phyloP scores from a whole-genome alignment of 148 eudicot genomes.

The Diospyros lotus region DNA sequence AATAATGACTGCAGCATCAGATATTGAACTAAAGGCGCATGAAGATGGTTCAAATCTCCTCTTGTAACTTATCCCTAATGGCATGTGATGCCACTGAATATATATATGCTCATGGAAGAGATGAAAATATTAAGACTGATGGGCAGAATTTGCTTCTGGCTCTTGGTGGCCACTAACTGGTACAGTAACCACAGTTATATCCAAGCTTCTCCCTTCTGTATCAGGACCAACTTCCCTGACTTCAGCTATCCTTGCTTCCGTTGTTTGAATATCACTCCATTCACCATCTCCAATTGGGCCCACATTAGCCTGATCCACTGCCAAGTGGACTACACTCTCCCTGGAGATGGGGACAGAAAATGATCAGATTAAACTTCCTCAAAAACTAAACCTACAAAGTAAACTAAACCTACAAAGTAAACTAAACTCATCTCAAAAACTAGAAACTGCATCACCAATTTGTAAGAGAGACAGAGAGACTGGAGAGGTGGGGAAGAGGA shows the following conservation, averaged over 20 bases:
- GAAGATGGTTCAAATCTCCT: neutral
- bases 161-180: slow-evolving; percentile 43
- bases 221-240: slow-evolving; percentile 72
- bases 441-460: neutral
- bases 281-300: slow-evolving; percentile 57
- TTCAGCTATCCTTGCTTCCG: slow-evolving; percentile 82
- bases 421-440: neutral
- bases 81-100: neutral
- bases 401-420: neutral
- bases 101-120: neutral
- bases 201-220: slow-evolving; percentile 56
- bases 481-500: neutral
- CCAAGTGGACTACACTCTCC: slow-evolving; percentile 35
- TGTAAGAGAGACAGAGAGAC: too few species aligned
- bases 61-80: too few species aligned
- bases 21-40: neutral
- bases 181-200: slow-evolving; percentile 64
- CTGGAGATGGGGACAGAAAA: slow-evolving; percentile 40
- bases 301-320: slow-evolving; percentile 41
- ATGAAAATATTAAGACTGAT: slow-evolving; percentile 25
- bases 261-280: slow-evolving; percentile 89
- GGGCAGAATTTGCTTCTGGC: slow-evolving; percentile 26
- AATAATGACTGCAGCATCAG: neutral
- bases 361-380: slow-evolving; percentile 63
- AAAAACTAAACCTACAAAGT: slow-evolving; percentile 34